Conservation (phyloP, 2,329 filamentous ascomycete genomes). For the Saccharata proteae region DNA sequence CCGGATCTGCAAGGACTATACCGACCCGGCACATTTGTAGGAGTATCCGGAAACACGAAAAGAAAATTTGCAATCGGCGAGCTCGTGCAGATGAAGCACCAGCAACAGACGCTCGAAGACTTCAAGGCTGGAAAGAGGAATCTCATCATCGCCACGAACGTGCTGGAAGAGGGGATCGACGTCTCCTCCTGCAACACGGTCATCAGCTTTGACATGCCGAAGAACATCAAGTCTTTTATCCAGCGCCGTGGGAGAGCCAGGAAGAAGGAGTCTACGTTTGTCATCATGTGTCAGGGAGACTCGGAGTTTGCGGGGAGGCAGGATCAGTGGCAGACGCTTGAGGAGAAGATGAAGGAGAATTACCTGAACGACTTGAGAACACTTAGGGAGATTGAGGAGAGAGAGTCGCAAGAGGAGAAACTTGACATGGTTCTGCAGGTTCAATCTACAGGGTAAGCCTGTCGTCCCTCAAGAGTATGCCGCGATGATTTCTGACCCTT, state of each 20-base stretch:
- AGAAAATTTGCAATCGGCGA: conserved; percentile 32
- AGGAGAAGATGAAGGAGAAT: conserved; percentile 57
- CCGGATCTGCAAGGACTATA: conserved; percentile 21
- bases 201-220: conserved; percentile 50
- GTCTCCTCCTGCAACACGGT: conserved; percentile 52
- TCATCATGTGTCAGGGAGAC: conserved; percentile 26
- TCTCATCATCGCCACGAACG: conserved; percentile 45
- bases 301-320: conserved; percentile 14
- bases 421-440: conserved; percentile 16
- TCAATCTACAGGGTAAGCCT: conserved; percentile 17
- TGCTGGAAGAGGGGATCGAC: conserved; percentile 51
- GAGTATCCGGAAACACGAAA: conserved; percentile 32
- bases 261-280: conserved; percentile 42
- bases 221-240: conserved; percentile 52
- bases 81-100: conserved; percentile 34
- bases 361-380: conserved; percentile 55
- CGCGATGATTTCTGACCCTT: neutral
- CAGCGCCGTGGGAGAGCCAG: conserved; percentile 54
- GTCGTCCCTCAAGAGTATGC: no score
- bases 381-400: conserved; percentile 30
- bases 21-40: conserved; percentile 40
- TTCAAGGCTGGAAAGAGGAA: conserved; percentile 42
- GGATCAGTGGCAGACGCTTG: conserved; percentile 52
- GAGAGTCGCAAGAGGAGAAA: conserved; percentile 38
- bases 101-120: conserved; percentile 40